These are phyloP conservation scores for Fusarium penzigii DNA, from an alignment of 2,329 filamentous ascomycete species.

Conservation along the genomic window DNA sequence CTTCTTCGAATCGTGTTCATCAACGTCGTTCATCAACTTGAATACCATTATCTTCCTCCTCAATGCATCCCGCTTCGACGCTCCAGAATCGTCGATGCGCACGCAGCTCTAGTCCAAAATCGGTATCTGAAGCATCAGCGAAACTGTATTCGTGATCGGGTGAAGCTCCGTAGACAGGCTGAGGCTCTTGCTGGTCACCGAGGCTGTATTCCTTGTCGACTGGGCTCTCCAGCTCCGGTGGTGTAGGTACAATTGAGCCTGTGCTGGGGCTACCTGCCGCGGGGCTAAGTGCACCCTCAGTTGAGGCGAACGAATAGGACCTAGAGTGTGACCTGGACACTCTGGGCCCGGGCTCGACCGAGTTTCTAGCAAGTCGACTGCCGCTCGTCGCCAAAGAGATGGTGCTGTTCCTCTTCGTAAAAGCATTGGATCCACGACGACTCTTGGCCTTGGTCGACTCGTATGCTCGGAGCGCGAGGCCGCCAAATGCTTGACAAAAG, in stretches of 20 bases:
- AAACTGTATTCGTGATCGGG: conserved; percentile 34
- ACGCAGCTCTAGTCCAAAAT: conserved; percentile 39
- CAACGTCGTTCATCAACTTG: conserved; percentile 22
- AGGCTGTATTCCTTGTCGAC: conserved; percentile 29
- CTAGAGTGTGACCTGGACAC: conserved; percentile 25
- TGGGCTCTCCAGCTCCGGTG: conserved; percentile 38
- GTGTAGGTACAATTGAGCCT: conserved; percentile 38
- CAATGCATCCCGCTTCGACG: conserved; percentile 37
- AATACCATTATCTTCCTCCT: conserved; percentile 37
- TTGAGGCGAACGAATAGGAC: conserved; percentile 36
- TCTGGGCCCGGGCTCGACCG: conserved; percentile 15
- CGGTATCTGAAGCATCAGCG: conserved; percentile 31
- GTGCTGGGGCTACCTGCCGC: conserved; percentile 38
- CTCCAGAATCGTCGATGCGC: conserved; percentile 36
- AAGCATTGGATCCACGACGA: conserved; percentile 17
- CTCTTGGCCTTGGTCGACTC: conserved; percentile 30
- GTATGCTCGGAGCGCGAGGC: conserved; percentile 36
- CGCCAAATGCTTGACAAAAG: conserved; percentile 39
- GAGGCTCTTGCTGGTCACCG: conserved; percentile 19
- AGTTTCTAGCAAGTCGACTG: conserved; percentile 20
- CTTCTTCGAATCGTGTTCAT: conserved; percentile 19
- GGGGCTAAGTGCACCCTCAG: conserved; percentile 39
- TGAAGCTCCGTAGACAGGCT: conserved; percentile 20
- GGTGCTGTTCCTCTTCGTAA: conserved; percentile 24
- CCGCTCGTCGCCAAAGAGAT: conserved; percentile 22